A percentile compares a stretch with the other conserved stretches of the same genome.
These are phyloP conservation scores for Lipomyces yarrowii DNA, from an alignment of 1,139 yeast genomes.

Conservation along the genomic window DNA sequence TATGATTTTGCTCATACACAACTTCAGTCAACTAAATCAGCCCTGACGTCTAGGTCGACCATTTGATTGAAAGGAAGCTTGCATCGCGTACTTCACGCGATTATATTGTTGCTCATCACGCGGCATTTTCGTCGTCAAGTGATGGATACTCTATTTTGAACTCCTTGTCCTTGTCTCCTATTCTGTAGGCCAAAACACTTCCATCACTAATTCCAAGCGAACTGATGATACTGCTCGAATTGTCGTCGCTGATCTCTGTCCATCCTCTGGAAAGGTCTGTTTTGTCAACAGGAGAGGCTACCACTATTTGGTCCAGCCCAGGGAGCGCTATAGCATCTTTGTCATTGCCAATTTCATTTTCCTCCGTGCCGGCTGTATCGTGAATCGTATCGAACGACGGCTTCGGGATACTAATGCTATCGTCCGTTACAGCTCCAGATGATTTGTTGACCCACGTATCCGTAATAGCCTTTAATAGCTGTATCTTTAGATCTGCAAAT, in stretches of 20 bases:
- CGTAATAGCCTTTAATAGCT: constrained; percentile 13
- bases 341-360: neutral
- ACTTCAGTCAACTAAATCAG: too few relatives aligned
- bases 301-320: constrained; percentile 7
- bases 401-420: constrained; percentile 18
- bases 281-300: constrained; percentile 24
- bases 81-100: neutral
- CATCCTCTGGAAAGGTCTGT: constrained; percentile 23
- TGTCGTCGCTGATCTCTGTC: constrained; percentile 9
- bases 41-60: too few relatives aligned
- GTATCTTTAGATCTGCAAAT: constrained; percentile 8
- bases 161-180: constrained; percentile 3
- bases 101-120: neutral
- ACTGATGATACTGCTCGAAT: neutral
- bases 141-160: constrained; percentile 20
- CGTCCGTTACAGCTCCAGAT: neutral
- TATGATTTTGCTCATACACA: neutral
- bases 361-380: neutral
- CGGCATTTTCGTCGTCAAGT: constrained; percentile 22
- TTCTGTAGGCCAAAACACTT: constrained; percentile 12
- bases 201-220: constrained; percentile 26
- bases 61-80: too few relatives aligned
- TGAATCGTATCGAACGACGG: constrained; percentile 27
- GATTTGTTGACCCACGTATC: constrained; percentile 11
- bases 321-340: neutral